A percentile compares a stretch with the other conserved stretches of the same genome.
Evolutionary conservation across 2,329 filamentous ascomycete genomes (phyloP).

Genomic region (Cladophialophora immunda): DNA sequence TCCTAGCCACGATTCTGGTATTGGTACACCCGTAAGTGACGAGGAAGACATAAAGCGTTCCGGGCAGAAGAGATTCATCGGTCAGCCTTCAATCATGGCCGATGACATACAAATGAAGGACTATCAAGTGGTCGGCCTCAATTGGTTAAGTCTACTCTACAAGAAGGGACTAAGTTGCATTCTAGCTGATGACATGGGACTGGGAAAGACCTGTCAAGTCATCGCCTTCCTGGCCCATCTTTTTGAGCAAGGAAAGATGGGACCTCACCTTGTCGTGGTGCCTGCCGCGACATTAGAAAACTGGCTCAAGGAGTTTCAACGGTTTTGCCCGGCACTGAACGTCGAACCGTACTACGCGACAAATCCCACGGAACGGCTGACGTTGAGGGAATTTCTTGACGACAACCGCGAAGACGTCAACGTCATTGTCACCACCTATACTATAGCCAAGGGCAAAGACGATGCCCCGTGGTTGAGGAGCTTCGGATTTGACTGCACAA

Average conservation of each 20-base stretch:
- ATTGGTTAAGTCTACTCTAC: slow-evolving; percentile 90
- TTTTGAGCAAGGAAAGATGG: slow-evolving; percentile 71
- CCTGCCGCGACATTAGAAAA: slow-evolving; percentile 95
- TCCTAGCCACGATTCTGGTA: slow-evolving; percentile 69
- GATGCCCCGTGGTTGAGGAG: slow-evolving; percentile 71
- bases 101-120: slow-evolving; percentile 82
- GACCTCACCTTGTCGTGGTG: slow-evolving; percentile 85
- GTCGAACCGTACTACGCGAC: slow-evolving; percentile 78
- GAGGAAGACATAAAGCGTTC: slow-evolving; percentile 51
- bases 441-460: slow-evolving; percentile 67
- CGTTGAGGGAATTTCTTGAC: slow-evolving; percentile 73
- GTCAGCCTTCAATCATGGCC: slow-evolving; percentile 80
- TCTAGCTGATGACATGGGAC: slow-evolving; percentile 93
- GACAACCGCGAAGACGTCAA: slow-evolving; percentile 71
- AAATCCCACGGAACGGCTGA: slow-evolving; percentile 68
- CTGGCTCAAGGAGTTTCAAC: slow-evolving; percentile 89
- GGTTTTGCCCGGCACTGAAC: slow-evolving; percentile 79
- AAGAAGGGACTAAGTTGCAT: slow-evolving; percentile 84
- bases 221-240: slow-evolving; percentile 90
- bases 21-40: slow-evolving; percentile 67
- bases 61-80: slow-evolving; percentile 55
- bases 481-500: slow-evolving; percentile 66
- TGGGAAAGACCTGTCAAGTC: slow-evolving; percentile 96
- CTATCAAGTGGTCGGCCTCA: slow-evolving; percentile 92
- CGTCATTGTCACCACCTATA: slow-evolving; percentile 76